These are phyloP conservation scores for Macrophomina pseudophaseolina DNA, from an alignment of 2,329 filamentous ascomycete genomes.

Conservation along the genomic window DNA sequence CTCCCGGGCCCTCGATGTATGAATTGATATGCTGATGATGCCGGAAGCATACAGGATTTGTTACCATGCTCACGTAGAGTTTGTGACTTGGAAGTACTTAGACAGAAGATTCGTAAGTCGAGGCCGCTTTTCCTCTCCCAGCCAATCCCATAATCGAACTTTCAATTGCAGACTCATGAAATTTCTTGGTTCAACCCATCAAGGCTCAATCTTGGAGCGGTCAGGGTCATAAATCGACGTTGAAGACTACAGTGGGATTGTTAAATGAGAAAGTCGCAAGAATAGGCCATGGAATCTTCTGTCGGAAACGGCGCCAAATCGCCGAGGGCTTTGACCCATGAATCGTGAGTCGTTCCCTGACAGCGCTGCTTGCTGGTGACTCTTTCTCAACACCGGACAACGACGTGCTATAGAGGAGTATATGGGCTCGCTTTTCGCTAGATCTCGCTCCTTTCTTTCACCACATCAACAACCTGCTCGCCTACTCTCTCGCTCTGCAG, in stretches of 20 bases:
- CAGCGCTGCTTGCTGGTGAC: conserved; percentile 17
- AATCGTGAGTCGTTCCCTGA: neutral
- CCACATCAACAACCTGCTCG: neutral
- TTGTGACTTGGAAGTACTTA: no score
- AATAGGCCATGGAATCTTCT: neutral
- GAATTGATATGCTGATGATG: neutral
- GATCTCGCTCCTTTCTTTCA: neutral
- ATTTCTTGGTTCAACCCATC: neutral
- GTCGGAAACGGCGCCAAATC: conserved; percentile 15
- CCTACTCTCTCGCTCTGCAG: neutral
- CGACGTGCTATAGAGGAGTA: neutral
- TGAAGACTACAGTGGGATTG: no score
- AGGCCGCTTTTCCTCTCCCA: no score
- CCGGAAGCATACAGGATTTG: no score
- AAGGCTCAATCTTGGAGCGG: no score
- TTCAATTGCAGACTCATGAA: no score
- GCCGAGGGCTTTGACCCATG: conserved; percentile 16
- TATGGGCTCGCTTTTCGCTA: conserved; percentile 14
- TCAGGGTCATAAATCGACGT: no score
- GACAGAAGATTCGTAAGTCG: no score
- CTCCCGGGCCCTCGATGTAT: neutral
- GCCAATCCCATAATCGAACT: no score
- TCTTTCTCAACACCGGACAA: conserved; percentile 18
- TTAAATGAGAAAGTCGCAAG: neutral
- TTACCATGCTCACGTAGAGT: no score